Percentiles rank a stretch among this genome's conserved stretches.
phyloP scores from a whole-genome alignment of 805 yeast species.

The Zygoascus flipseniorum region DNA sequence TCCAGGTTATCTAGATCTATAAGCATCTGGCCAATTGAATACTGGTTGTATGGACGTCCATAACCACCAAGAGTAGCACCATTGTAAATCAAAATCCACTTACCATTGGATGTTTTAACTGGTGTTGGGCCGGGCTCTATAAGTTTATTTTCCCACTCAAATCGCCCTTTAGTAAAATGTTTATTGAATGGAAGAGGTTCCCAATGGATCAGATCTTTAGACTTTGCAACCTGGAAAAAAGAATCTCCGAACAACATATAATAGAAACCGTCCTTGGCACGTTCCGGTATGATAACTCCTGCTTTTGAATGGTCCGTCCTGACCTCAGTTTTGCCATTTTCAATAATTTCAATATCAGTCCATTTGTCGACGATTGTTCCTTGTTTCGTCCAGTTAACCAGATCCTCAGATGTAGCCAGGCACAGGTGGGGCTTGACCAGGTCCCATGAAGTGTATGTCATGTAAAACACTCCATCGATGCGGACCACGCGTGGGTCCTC shows the following conservation, averaged over 20 bases:
- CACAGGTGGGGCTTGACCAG: constrained; percentile 8
- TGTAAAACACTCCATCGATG: constrained; percentile 5
- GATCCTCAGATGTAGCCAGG: constrained; percentile 7
- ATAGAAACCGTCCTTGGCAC: constrained; percentile 4
- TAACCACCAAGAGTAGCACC: constrained; percentile 5
- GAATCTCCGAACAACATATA: constrained; percentile 8
- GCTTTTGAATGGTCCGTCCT: constrained; percentile 5
- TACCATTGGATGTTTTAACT: constrained; percentile 5
- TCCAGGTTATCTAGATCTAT: constrained; percentile 3
- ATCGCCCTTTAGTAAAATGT: constrained; percentile 5
- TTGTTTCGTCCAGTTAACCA: constrained; percentile 5
- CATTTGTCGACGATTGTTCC: constrained; percentile 3
- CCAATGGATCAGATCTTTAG: constrained; percentile 5
- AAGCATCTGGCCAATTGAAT: constrained; percentile 9
- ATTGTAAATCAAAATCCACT: constrained; percentile 6
- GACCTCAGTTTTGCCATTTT: background rate
- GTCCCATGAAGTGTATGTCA: constrained; percentile 7
- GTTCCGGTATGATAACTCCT: constrained; percentile 5
- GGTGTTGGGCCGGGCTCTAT: constrained; percentile 9
- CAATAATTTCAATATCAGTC: constrained; percentile 2
- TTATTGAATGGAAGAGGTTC: constrained; percentile 1
- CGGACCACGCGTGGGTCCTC: constrained; percentile 6
- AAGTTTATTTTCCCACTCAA: constrained; percentile 3
- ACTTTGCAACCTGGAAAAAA: constrained; percentile 2
- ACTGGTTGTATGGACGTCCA: constrained; percentile 2